Evolutionary conservation across 441 rosid species (phyloP), one percentile per base, ranked within the genome.

Genomic region (Geranium incanum): DNA sequence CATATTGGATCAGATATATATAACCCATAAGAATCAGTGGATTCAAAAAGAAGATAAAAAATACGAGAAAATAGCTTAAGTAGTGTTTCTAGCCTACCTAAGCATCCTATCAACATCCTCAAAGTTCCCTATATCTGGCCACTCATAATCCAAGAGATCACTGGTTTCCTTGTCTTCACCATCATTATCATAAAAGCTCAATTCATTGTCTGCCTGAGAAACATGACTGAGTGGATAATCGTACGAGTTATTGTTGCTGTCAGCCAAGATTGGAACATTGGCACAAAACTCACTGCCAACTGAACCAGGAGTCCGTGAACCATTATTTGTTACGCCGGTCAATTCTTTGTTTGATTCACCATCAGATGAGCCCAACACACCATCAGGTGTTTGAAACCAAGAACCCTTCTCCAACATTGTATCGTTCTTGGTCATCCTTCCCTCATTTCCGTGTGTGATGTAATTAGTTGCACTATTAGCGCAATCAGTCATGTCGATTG

Each of bases 81-180:
- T 71, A 21, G 68, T 64, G 36, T 21, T 67, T 21, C 57, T 70
- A 13, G 1, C 72, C 75, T 79, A 93, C 98, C 98, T 87, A 73
- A 93, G 89, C 91, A 93, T 89, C 77, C 84, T 81, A 83, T 93
- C 92, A 75, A 93, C 90, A 78, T 93, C 97, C 82, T 90, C 98
- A 80, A 93, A 90, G 79, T 88, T 89, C 52, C 85, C 97, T 23
- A 93, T 85, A 68, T 93, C 97, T 75, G 86, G 86, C 98, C 97
- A 93, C 39, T 83, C 91, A 78, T 88, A 93, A 72, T 82, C 77
- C 50, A 86, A 81, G 23, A 89, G 88, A 21, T 60, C 66, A 21
- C 36, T 60, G 66, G n/a, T 60, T 60, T 21, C 66, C 23, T 60
- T 60, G 36, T 23, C 66, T 60, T 60, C 66, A 21, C 66, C 66